Conservation (phyloP, 2,329 filamentous ascomycete genomes). For the Aspergillus carbonarius region DNA sequence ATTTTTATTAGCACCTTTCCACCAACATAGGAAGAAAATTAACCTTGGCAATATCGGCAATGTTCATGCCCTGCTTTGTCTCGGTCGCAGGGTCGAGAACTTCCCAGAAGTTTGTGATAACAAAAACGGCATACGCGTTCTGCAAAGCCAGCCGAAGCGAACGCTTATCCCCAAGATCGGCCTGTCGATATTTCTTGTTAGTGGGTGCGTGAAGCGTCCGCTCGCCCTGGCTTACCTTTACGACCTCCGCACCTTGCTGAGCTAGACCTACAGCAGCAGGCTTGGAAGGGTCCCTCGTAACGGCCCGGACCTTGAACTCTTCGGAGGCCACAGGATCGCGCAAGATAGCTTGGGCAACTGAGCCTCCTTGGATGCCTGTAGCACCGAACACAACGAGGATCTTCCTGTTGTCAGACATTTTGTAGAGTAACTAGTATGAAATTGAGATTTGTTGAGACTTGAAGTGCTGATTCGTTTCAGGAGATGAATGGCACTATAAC, state of each 20-base stretch:
- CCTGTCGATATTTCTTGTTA: conserved; percentile 29
- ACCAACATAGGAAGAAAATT: conserved; percentile 17
- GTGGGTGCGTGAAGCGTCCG: not conserved
- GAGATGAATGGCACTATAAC: no score
- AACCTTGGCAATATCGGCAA: conserved; percentile 25
- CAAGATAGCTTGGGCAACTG: conserved; percentile 47
- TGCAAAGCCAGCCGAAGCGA: conserved; percentile 47
- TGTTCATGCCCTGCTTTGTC: conserved; percentile 19
- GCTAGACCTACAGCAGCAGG: conserved; percentile 46
- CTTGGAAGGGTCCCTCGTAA: conserved; percentile 52
- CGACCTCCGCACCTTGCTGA: conserved; percentile 49
- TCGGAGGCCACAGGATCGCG: conserved; percentile 41
- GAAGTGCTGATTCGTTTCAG: no score
- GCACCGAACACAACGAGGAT: conserved; percentile 57
- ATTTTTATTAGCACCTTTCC: not conserved
- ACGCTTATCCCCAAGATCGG: conserved; percentile 49
- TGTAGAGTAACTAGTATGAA: not conserved
- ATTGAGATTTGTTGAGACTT: no score
- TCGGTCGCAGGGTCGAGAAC: conserved; percentile 7
- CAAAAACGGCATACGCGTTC: conserved; percentile 47
- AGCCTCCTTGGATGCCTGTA: conserved; percentile 59
- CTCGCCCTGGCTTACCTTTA: conserved; percentile 25
- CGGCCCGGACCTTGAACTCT: conserved; percentile 51
- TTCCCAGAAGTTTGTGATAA: conserved; percentile 5
- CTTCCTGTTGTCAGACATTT: conserved; percentile 20